Evolutionary conservation across 495 filamentous ascomycete genomes (phyloP).

Genomic region (Neurospora sublineolata): DNA sequence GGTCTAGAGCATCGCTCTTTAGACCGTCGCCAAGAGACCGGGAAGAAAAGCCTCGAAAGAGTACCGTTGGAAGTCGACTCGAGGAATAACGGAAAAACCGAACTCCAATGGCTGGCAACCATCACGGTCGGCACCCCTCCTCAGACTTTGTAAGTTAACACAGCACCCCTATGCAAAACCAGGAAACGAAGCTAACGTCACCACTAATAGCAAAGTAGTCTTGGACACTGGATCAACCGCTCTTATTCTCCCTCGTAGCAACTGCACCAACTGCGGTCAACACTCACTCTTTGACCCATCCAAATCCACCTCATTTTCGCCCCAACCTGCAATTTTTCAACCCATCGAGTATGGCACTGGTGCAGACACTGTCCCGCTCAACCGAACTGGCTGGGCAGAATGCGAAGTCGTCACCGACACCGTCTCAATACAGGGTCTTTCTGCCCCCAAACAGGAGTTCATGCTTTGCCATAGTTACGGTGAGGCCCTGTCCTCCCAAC

Average conservation of each 20-base stretch:
- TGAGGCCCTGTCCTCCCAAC: slow-evolving; percentile 8
- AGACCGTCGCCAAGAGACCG: background rate
- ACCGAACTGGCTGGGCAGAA: slow-evolving; percentile 7
- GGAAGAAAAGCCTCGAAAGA: background rate
- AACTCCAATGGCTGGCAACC: slow-evolving; percentile 16
- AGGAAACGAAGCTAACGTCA: background rate
- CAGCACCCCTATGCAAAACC: background rate
- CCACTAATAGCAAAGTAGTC: slow-evolving; percentile 11
- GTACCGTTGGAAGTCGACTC: background rate
- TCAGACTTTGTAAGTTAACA: slow-evolving; percentile 11
- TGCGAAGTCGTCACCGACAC: slow-evolving; percentile 17
- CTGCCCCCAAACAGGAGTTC: slow-evolving; percentile 11
- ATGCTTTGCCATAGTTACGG: slow-evolving; percentile 14
- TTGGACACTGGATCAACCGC: slow-evolving; percentile 16
- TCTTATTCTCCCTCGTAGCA: slow-evolving; percentile 13
- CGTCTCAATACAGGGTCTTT: slow-evolving; percentile 14
- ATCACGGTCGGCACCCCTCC: slow-evolving; percentile 18
- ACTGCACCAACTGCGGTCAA: slow-evolving; percentile 13
- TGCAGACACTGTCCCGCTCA: slow-evolving; percentile 8
- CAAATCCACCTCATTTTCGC: slow-evolving; percentile 9
- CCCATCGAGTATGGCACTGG: slow-evolving; percentile 8
- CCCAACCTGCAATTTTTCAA: background rate
- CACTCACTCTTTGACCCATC: slow-evolving; percentile 8
- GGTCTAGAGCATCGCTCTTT: background rate
- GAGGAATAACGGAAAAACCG: background rate